These are phyloP conservation scores for Porpolomopsis calyptriformis DNA, from an alignment of 768 basidiomycete genomes.

Conservation along the genomic window DNA sequence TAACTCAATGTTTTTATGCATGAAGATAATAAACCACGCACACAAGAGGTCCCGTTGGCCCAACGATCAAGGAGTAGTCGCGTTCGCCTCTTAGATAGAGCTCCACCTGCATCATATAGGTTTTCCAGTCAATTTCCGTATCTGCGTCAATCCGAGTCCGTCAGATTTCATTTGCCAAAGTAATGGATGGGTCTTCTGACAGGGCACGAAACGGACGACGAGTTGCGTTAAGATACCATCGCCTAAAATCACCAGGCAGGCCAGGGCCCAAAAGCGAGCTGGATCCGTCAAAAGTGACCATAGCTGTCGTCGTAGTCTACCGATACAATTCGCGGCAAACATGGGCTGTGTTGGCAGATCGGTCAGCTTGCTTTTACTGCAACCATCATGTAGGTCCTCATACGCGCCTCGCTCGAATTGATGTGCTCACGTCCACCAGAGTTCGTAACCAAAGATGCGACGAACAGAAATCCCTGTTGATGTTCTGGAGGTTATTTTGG, in stretches of 20 bases:
- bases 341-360: too few species aligned
- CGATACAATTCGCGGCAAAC: too few species aligned
- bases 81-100: conserved; percentile 72
- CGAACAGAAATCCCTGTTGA: too few species aligned
- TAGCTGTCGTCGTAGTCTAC: conserved; percentile 15
- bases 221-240: conserved; percentile 73
- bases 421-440: too few species aligned
- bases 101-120: conserved; percentile 85
- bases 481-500: too few species aligned
- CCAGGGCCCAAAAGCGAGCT: conserved; percentile 57
- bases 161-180: conserved; percentile 8
- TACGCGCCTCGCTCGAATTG: too few species aligned
- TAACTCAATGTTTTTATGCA: neutral
- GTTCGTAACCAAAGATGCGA: too few species aligned
- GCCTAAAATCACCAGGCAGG: conserved; percentile 52
- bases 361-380: too few species aligned
- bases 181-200: conserved; percentile 36
- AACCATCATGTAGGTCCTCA: too few species aligned
- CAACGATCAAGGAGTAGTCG: conserved; percentile 71
- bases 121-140: conserved; percentile 97
- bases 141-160: conserved; percentile 39
- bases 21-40: conserved; percentile 26
- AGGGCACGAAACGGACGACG: conserved; percentile 73
- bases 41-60: conserved; percentile 92
- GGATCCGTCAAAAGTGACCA: conserved; percentile 39